phyloP scores from a whole-genome alignment of 1,284 basidiomycete genomes.

The Megacollybia platyphylla region DNA sequence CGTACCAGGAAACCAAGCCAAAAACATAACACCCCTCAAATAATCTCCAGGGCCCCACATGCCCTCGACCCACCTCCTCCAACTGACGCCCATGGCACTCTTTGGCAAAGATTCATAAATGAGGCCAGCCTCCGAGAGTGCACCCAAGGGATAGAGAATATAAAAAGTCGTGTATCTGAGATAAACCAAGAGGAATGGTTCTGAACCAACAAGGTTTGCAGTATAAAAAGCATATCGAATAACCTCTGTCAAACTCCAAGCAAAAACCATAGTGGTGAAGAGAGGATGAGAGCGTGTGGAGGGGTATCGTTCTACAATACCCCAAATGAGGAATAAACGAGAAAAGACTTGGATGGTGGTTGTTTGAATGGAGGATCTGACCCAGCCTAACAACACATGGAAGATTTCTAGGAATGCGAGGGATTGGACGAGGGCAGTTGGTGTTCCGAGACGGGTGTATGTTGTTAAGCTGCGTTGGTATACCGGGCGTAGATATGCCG shows the following conservation, averaged over 20 bases:
- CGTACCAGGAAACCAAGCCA: slow-evolving; percentile 88
- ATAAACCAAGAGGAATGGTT: slow-evolving; percentile 39
- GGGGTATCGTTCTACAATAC: slow-evolving; percentile 52
- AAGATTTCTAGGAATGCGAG: slow-evolving; percentile 73
- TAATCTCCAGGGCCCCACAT: slow-evolving; percentile 44
- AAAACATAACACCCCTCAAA: slow-evolving; percentile 51
- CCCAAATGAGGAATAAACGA: slow-evolving; percentile 84
- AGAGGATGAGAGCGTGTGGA: slow-evolving; percentile 60
- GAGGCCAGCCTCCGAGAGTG: slow-evolving; percentile 81
- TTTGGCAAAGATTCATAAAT: slow-evolving; percentile 68
- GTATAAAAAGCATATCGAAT: slow-evolving; percentile 92
- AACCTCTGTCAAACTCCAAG: slow-evolving; percentile 89
- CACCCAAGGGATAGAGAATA: slow-evolving; percentile 86
- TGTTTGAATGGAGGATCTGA: slow-evolving; percentile 76
- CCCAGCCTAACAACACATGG: slow-evolving; percentile 75
- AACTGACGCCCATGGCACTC: slow-evolving; percentile 24
- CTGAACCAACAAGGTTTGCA: slow-evolving; percentile 44
- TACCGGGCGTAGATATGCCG: slow-evolving; percentile 20
- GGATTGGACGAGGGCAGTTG: slow-evolving; percentile 69
- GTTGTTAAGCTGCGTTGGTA: slow-evolving; percentile 35
- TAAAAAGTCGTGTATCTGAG: slow-evolving; percentile 89
- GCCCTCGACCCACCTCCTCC: slow-evolving; percentile 19
- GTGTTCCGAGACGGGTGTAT: slow-evolving; percentile 44
- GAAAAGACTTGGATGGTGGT: slow-evolving; percentile 82
- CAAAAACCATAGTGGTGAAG: slow-evolving; percentile 86